Base-by-base conservation (phyloP, 129 eudicot species). In the Erigeron canadensis region DNA sequence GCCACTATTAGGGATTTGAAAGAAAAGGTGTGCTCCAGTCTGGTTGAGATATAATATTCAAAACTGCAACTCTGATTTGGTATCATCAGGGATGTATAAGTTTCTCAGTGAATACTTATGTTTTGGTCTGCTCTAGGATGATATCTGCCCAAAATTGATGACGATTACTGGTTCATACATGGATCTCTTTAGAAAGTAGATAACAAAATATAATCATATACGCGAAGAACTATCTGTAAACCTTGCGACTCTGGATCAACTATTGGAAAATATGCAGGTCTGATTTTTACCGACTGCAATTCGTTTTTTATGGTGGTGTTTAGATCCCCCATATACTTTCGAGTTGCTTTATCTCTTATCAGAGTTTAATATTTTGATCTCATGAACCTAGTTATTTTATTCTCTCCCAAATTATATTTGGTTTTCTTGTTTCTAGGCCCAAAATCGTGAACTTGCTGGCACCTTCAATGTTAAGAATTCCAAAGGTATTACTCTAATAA, bases 1-100 rank as follows among this genome's bases (percentile, higher is more conserved):
- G 99, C 90, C 85, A 90, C 90, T 97, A 79, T 94, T 58, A 94
- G 90, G 86, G 99, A 94, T 77, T 90, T 88, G 97, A 94, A 87
- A 80, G 81, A 96, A 76, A 94, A 94, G 96, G 99, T 94, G 72
- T 63, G 80, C 54, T 66, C 2, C 34, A 16, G 34, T 61, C 40
- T 62, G 10, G 37, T 16, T 51, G 19, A 6, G 39, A 65, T 66
- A 75, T 22, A 16, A n/a, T n/a, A n/a, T 69, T 45, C 15, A n/a
- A 40, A 38, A 34, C 19, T 66, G 43, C 43, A 28, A 28, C 18
- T 21, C 11, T 15, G 46, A 61, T 5, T 17, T 73, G 21, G 7
- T 48, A 62, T 17, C n/a, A 28, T 45, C 38, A 5, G 57, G 12
- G n/a, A n/a, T 51, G 16, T 21, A 6, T 51, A 51, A 13, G 57